These are phyloP conservation scores for Arthrobotrys iridis DNA, from an alignment of 2,329 filamentous ascomycete genomes.

Conservation along the genomic window DNA sequence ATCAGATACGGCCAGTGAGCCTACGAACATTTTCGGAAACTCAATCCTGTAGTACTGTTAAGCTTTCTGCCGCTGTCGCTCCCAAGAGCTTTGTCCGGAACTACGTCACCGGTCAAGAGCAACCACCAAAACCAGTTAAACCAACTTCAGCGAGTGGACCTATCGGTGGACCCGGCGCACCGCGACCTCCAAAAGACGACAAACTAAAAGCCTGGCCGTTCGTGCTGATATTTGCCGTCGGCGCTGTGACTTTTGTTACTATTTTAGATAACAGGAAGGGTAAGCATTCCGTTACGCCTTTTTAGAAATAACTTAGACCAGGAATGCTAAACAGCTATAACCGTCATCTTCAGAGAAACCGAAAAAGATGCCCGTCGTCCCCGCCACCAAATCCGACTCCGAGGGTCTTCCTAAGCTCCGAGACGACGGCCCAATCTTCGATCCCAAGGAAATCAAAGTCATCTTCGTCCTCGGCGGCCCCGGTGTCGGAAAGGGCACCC, in stretches of 20 bases:
- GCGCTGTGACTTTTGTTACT: slow-evolving; percentile 65
- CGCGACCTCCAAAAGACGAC: slow-evolving; percentile 49
- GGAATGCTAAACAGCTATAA: not conserved
- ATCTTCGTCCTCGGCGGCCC: slow-evolving; percentile 96
- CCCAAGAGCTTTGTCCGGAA: slow-evolving; percentile 34
- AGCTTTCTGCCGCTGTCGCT: slow-evolving; percentile 23
- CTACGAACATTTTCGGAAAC: slow-evolving; percentile 24
- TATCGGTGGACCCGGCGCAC: slow-evolving; percentile 47
- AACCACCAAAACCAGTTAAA: slow-evolving; percentile 3
- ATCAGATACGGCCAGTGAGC: not conserved
- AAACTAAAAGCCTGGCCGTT: slow-evolving; percentile 62
- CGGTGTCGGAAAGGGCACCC: slow-evolving; percentile 94
- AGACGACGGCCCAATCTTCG: slow-evolving; percentile 69
- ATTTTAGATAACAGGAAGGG: slow-evolving; percentile 67
- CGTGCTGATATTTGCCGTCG: slow-evolving; percentile 63
- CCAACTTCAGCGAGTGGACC: slow-evolving; percentile 27
- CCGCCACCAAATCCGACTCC: slow-evolving; percentile 60
- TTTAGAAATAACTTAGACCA: not conserved
- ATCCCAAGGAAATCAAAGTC: slow-evolving; percentile 80
- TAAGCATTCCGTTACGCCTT: slow-evolving; percentile 59
- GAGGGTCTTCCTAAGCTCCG: slow-evolving; percentile 56
- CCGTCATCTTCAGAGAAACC: slow-evolving; percentile 10
- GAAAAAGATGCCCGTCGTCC: slow-evolving; percentile 37
- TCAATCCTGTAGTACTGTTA: slow-evolving; percentile 17
- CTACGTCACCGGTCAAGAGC: slow-evolving; percentile 35